Conservation (phyloP, 495 filamentous ascomycete genomes). For the Xylaria cubensis region DNA sequence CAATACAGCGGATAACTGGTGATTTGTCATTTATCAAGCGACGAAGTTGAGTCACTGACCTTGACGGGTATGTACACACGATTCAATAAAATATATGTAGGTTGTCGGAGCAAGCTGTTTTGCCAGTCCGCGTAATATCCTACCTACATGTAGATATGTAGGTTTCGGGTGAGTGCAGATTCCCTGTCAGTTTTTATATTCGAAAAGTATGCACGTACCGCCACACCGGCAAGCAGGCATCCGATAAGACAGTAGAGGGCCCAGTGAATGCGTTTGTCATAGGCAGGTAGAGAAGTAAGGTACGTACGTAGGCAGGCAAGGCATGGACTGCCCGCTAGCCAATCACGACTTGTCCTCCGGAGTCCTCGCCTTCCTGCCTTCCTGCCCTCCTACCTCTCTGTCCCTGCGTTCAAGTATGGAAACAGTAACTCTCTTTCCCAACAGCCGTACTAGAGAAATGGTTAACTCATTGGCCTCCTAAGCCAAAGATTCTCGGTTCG, state of each 20-base stretch:
- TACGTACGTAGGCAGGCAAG: not conserved
- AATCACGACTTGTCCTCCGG: not conserved
- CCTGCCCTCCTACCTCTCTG: not conserved
- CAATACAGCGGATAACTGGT: not conserved
- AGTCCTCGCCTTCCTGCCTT: not conserved
- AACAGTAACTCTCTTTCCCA: not conserved
- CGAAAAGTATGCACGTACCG: not conserved
- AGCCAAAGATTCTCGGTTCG: conserved; percentile 33
- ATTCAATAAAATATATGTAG: not conserved
- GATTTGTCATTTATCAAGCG: too few species aligned
- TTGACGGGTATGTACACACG: too few species aligned
- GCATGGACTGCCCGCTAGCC: not conserved
- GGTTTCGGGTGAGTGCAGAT: not conserved
- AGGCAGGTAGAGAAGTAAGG: not conserved
- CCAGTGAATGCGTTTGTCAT: conserved; percentile 17
- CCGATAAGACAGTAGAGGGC: not conserved
- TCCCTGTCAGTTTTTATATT: conserved; percentile 13
- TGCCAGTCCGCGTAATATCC: not conserved
- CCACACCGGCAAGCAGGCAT: not conserved
- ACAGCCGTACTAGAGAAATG: conserved; percentile 32
- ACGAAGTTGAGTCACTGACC: not conserved
- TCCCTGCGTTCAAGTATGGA: not conserved
- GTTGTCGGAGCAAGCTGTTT: not conserved
- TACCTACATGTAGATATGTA: too few species aligned
- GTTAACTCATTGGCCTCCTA: conserved; percentile 32